These are phyloP conservation scores for Crucihimalaya himalaica DNA, from an alignment of 345 rosid genomes.

Conservation along the genomic window DNA sequence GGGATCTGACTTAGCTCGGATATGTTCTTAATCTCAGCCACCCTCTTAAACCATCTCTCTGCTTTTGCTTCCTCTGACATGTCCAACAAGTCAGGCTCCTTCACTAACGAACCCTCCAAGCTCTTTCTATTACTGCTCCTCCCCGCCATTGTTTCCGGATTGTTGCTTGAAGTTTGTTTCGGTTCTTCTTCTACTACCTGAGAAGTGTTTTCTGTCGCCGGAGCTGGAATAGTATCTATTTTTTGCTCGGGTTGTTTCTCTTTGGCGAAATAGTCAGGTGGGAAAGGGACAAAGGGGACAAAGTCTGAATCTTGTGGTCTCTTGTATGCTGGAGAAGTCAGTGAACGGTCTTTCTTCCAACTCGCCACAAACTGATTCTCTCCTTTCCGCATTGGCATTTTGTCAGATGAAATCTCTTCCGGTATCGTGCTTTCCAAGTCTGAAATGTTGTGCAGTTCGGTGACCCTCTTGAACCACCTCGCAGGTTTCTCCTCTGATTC, in stretches of 20 bases:
- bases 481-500: constrained; percentile 58
- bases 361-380: constrained; percentile 77
- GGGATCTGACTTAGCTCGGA: constrained; percentile 98
- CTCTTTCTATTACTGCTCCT: constrained; percentile 56
- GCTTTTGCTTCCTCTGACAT: constrained; percentile 99
- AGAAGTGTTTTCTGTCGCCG: constrained; percentile 24
- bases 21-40: constrained; percentile 89
- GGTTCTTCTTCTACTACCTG: constrained; percentile 35
- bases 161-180: constrained; percentile 28
- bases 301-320: constrained; percentile 61
- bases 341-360: constrained; percentile 77
- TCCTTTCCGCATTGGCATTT: constrained; percentile 81
- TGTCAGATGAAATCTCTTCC: constrained; percentile 64
- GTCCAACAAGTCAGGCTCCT: constrained; percentile 83
- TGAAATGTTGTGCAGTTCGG: constrained; percentile 58
- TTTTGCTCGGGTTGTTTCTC: constrained; percentile 49
- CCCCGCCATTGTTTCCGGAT: constrained; percentile 6
- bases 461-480: constrained; percentile 71
- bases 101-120: constrained; percentile 88
- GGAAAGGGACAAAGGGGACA: constrained; percentile 86
- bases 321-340: constrained; percentile 74
- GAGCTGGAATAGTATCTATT: constrained; percentile 36
- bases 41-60: constrained; percentile 93
- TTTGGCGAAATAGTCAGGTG: constrained; percentile 72
- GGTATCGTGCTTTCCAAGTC: constrained; percentile 49